Conservation (phyloP, 257 asterid genomes). For the Solanum tacnaense region DNA sequence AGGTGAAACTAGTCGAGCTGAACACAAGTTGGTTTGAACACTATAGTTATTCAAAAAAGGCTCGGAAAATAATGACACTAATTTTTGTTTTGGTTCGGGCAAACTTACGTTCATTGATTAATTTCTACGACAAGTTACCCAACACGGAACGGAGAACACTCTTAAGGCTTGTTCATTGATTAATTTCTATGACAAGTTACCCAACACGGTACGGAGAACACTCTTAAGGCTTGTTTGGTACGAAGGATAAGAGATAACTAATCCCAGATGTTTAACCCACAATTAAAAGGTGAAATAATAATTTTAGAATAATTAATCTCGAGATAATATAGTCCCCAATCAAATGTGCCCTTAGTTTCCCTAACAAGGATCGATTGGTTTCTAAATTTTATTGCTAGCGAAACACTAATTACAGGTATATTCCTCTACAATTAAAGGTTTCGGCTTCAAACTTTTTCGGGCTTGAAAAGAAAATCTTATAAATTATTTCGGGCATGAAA, state of each 20-base stretch:
- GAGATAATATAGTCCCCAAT: neutral
- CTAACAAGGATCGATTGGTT: neutral
- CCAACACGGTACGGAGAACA: neutral
- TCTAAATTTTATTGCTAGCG: neutral
- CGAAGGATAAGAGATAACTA: neutral
- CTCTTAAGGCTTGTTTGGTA: too few relatives aligned
- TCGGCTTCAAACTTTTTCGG: neutral
- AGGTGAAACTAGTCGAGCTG: neutral
- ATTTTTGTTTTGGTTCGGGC: neutral
- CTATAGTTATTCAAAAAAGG: neutral
- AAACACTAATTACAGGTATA: neutral
- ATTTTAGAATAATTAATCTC: neutral
- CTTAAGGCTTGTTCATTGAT: too few relatives aligned
- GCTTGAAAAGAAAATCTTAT: too few relatives aligned
- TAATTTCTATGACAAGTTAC: too few relatives aligned
- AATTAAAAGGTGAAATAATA: too few relatives aligned
- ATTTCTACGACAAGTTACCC: too few relatives aligned
- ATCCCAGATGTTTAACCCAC: fast-evolving
- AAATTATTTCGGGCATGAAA: too few relatives aligned
- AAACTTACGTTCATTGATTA: neutral
- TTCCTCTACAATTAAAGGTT: neutral
- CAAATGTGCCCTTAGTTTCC: neutral
- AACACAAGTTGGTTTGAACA: too few relatives aligned
- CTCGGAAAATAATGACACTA: fast-evolving
- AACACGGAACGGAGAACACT: too few relatives aligned